These are phyloP conservation scores for Phoma sp. DNA, from an alignment of 2,329 filamentous ascomycete genomes.

Conservation along the genomic window DNA sequence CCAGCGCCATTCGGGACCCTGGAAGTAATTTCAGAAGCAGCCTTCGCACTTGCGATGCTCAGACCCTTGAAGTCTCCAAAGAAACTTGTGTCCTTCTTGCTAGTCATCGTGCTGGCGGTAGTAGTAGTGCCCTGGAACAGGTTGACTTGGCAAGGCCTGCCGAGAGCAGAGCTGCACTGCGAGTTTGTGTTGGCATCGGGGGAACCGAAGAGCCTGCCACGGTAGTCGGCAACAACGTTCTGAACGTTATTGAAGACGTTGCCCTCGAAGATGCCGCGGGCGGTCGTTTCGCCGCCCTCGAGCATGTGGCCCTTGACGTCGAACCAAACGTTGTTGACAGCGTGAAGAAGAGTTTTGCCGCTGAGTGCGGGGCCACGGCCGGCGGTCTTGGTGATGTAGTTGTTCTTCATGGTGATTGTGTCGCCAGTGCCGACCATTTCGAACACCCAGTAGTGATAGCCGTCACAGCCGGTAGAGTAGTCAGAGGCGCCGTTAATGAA, in stretches of 20 bases:
- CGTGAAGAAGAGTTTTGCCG: conserved; percentile 26
- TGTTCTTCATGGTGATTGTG: conserved; percentile 26
- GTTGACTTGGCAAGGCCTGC: conserved; percentile 14
- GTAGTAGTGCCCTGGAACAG: conserved; percentile 19
- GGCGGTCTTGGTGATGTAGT: conserved; percentile 25
- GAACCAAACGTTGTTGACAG: conserved; percentile 25
- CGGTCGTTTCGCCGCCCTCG: conserved; percentile 17
- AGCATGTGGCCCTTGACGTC: conserved; percentile 24
- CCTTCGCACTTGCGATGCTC: conserved; percentile 6
- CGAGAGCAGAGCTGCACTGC: conserved; percentile 19
- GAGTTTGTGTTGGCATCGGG: conserved; percentile 17
- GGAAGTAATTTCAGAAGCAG: conserved; percentile 1
- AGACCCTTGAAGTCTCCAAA: conserved; percentile 15
- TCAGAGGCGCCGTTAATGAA: conserved; percentile 24
- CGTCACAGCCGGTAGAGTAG: conserved; percentile 25
- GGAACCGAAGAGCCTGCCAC: conserved; percentile 17
- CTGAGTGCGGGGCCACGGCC: conserved; percentile 23
- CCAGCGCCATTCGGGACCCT: conserved; percentile 13
- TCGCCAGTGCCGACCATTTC: conserved; percentile 27
- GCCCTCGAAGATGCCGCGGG: conserved; percentile 24
- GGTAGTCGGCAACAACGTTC: conserved; percentile 17
- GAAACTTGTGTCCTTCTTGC: conserved; percentile 15
- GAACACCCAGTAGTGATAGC: conserved; percentile 29
- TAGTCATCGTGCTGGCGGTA: conserved; percentile 5
- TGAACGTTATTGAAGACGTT: conserved; percentile 23